Conservation (phyloP, 495 filamentous ascomycete genomes). For the Gamarada debralockiae region DNA sequence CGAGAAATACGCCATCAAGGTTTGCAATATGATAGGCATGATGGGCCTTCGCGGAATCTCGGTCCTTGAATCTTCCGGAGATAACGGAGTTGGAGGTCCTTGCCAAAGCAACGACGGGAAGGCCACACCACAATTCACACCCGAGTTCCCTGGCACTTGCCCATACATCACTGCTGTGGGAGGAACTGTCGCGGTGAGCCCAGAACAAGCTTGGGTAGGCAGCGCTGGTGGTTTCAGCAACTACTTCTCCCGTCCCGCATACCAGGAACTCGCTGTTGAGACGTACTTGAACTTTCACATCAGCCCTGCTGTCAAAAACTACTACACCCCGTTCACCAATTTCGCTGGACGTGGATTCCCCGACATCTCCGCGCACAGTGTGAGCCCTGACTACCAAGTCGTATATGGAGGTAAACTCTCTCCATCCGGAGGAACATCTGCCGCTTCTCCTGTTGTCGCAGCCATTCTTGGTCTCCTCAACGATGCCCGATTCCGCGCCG, state of each 20-base stretch:
- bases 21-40: conserved; percentile 67
- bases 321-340: conserved; percentile 19
- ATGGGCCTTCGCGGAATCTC: conserved; percentile 75
- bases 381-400: conserved; percentile 20
- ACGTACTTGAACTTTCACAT: conserved; percentile 23
- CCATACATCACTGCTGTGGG: conserved; percentile 44
- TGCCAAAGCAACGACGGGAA: conserved; percentile 65
- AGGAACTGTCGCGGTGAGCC: conserved; percentile 31
- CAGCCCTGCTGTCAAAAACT: conserved; percentile 9
- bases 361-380: conserved; percentile 31
- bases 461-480: conserved; percentile 42
- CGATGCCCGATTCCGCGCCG: conserved; percentile 39
- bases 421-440: conserved; percentile 35
- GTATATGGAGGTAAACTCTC: conserved; percentile 18
- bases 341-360: conserved; percentile 36
- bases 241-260: conserved; percentile 33
- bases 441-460: conserved; percentile 33
- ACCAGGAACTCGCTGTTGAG: conserved; percentile 29
- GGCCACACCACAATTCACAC: conserved; percentile 33
- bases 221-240: conserved; percentile 47
- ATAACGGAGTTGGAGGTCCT: conserved; percentile 63
- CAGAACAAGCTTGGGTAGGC: conserved; percentile 29
- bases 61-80: conserved; percentile 67
- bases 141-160: conserved; percentile 37
- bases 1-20: conserved; percentile 56